Conservation (phyloP, 78 protist genomes). For the Acrasis kona region DNA sequence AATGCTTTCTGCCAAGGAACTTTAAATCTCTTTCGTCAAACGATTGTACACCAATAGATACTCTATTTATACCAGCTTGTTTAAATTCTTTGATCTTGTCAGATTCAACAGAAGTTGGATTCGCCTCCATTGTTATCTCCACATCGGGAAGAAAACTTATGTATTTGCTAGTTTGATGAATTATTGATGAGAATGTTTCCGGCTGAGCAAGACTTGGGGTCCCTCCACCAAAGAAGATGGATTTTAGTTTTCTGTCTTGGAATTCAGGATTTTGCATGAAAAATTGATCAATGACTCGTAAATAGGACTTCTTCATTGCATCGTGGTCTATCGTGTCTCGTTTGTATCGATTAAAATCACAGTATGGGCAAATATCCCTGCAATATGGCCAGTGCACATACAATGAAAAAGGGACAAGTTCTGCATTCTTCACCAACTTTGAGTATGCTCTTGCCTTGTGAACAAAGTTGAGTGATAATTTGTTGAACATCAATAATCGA, state of each 20-base stretch:
- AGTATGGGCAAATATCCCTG: neutral
- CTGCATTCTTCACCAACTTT: no score
- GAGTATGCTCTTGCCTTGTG: no score
- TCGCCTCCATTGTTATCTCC: neutral
- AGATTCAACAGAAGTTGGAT: slow-evolving; percentile 1
- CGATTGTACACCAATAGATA: neutral
- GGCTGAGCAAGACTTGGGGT: neutral
- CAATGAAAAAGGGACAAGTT: neutral
- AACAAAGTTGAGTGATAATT: no score
- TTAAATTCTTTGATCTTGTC: neutral
- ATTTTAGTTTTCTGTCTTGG: neutral
- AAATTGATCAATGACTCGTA: neutral
- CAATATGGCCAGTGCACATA: neutral
- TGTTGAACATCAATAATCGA: no score
- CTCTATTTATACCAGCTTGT: neutral
- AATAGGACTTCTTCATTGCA: neutral
- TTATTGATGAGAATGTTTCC: neutral
- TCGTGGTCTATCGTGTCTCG: neutral
- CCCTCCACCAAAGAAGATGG: neutral
- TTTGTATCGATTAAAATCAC: neutral
- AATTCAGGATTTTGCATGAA: neutral
- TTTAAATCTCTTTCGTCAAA: neutral
- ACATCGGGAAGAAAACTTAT: neutral
- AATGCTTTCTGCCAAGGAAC: neutral
- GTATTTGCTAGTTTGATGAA: neutral